Percentiles rank a stretch among this genome's conserved stretches.
Evolutionary conservation across 2,329 filamentous ascomycete species (phyloP).

Genomic region (Microcyclospora pomicola): DNA sequence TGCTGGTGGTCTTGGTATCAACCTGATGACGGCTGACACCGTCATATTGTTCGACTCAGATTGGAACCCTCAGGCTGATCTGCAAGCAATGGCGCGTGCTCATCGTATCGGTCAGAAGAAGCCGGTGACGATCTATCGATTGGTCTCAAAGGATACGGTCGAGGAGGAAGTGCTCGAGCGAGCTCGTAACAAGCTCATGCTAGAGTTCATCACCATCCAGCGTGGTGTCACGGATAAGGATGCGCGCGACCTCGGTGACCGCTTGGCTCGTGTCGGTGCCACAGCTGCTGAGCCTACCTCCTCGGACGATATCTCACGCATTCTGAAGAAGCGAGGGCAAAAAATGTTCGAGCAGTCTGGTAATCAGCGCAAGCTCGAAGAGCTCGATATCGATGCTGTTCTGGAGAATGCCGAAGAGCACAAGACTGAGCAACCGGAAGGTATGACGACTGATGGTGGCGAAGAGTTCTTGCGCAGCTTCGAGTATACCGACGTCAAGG

Average conservation of each 20-base stretch:
- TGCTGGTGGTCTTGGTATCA: constrained; percentile 95
- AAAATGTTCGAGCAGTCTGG: constrained; percentile 98
- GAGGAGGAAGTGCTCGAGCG: constrained; percentile 96
- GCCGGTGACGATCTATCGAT: constrained; percentile 87
- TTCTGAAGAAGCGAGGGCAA: constrained; percentile 94
- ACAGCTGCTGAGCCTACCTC: constrained; percentile 64
- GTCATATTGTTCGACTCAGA: constrained; percentile 97
- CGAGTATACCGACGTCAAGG: constrained; percentile 94
- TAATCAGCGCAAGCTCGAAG: constrained; percentile 91
- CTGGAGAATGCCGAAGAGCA: constrained; percentile 94
- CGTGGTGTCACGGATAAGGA: constrained; percentile 92
- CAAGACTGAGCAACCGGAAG: constrained; percentile 87
- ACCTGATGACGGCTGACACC: constrained; percentile 96
- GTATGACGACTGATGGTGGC: constrained; percentile 87
- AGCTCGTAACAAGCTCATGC: constrained; percentile 89
- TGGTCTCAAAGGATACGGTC: constrained; percentile 96
- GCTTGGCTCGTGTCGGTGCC: constrained; percentile 51
- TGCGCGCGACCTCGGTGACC: constrained; percentile 67
- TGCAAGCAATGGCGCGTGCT: constrained; percentile 96
- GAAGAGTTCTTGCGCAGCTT: constrained; percentile 85
- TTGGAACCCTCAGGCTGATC: constrained; percentile 96
- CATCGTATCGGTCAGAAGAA: constrained; percentile 95
- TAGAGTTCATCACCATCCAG: constrained; percentile 96
- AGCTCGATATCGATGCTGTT: constrained; percentile 94
- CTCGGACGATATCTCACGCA: constrained; percentile 87